A percentile compares a stretch with the other conserved stretches of the same genome.
phyloP scores from a whole-genome alignment of 768 basidiomycete genomes.

The Myochromella boudieri region DNA sequence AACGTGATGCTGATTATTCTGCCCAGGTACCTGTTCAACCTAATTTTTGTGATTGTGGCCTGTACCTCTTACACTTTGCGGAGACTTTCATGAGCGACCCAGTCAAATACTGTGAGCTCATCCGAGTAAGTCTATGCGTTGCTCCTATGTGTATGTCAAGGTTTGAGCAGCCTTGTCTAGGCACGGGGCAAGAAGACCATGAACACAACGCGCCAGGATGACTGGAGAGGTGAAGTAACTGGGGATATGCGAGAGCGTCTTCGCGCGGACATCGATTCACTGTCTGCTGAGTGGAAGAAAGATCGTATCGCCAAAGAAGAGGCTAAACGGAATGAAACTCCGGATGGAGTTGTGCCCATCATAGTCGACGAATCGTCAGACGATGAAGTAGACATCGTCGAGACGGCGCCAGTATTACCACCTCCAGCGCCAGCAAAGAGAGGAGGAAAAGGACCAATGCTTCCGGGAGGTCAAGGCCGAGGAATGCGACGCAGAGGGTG shows the following conservation, averaged over 20 bases:
- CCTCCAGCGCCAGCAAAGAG: constrained; percentile 12
- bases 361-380: constrained; percentile 35
- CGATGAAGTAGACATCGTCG: constrained; percentile 42
- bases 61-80: constrained; percentile 88
- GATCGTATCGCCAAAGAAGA: constrained; percentile 39
- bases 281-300: constrained; percentile 58
- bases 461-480: constrained; percentile 6
- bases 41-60: constrained; percentile 90
- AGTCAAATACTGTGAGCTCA: constrained; percentile 43
- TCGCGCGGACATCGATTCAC: constrained; percentile 33
- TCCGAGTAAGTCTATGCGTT: constrained; percentile 37
- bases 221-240: constrained; percentile 56
- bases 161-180: constrained; percentile 2
- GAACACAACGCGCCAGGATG: constrained; percentile 37
- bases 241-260: constrained; percentile 47
- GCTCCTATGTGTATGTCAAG: not conserved
- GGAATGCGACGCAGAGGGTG: constrained; percentile 9
- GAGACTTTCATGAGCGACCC: constrained; percentile 74
- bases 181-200: constrained; percentile 29
- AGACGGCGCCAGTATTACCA: constrained; percentile 22
- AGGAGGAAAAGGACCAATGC: constrained; percentile 13
- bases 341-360: constrained; percentile 18
- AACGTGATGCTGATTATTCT: not conserved
- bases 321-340: constrained; percentile 35
- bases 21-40: constrained; percentile 82